Percentiles rank a stretch among this genome's conserved stretches.
phyloP scores from a whole-genome alignment of 2,329 filamentous ascomycete genomes.

The Neopestalotiopsis sp. region DNA sequence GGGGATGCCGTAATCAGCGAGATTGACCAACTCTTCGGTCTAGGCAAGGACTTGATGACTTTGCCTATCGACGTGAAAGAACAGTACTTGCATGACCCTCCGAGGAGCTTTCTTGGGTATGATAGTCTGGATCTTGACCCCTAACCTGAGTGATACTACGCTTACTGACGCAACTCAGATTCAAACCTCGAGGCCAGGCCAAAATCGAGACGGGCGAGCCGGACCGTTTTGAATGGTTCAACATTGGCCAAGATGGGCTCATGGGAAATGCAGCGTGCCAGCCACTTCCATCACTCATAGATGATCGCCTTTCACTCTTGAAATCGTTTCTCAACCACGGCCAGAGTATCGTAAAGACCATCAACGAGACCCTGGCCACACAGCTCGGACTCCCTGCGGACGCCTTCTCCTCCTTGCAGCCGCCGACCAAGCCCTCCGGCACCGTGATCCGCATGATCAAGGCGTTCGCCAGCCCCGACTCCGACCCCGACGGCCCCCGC shows the following conservation, averaged over 20 bases:
- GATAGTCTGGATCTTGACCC: not conserved
- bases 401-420: constrained; percentile 31
- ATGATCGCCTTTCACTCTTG: constrained; percentile 14
- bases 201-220: constrained; percentile 30
- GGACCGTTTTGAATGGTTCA: constrained; percentile 37
- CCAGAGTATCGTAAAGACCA: constrained; percentile 24
- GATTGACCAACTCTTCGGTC: constrained; percentile 24
- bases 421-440: constrained; percentile 31
- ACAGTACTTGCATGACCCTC: constrained; percentile 22
- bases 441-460: constrained; percentile 30
- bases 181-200: constrained; percentile 24
- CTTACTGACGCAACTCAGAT: constrained; percentile 15
- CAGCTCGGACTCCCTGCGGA: constrained; percentile 32
- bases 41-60: constrained; percentile 21
- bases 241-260: constrained; percentile 37
- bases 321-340: constrained; percentile 24
- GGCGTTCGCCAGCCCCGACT: constrained; percentile 24
- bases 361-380: constrained; percentile 30
- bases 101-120: constrained; percentile 26
- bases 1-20: constrained; percentile 19
- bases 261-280: constrained; percentile 29
- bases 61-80: constrained; percentile 20
- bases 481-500: constrained; percentile 25
- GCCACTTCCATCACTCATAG: constrained; percentile 22
- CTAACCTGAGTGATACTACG: not conserved